Conservation (phyloP, 2,329 filamentous ascomycete genomes). For the Cercospora zeae-maydis region DNA sequence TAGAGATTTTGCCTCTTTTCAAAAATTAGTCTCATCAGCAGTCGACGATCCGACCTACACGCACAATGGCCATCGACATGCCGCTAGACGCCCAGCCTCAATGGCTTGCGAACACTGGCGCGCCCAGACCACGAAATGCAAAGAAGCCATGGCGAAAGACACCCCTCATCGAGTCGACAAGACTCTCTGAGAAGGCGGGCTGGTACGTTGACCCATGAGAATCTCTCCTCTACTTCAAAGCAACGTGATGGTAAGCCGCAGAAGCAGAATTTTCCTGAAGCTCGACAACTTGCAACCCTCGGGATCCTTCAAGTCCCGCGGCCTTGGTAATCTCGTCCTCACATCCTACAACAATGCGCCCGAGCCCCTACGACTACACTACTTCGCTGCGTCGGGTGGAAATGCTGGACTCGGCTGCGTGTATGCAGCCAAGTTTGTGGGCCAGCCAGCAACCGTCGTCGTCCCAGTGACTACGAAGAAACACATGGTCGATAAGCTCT, state of each 20-base stretch:
- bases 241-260: conserved; percentile 31
- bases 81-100: conserved; percentile 4
- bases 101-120: conserved; percentile 12
- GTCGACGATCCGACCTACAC: not conserved
- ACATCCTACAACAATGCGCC: conserved; percentile 30
- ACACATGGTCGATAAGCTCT: conserved; percentile 69
- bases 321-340: conserved; percentile 63
- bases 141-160: conserved; percentile 64
- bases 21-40: not conserved
- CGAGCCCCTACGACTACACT: conserved; percentile 48
- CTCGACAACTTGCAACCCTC: conserved; percentile 81
- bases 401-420: conserved; percentile 83
- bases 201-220: conserved; percentile 53
- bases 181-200: conserved; percentile 66
- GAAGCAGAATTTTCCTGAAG: conserved; percentile 75
- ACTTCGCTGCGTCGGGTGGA: conserved; percentile 77
- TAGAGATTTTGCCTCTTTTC: not conserved
- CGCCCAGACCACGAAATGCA: conserved; percentile 2
- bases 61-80: conserved; percentile 17
- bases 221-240: not conserved
- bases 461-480: conserved; percentile 64
- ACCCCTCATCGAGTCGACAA: conserved; percentile 63
- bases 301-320: conserved; percentile 80
- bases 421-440: conserved; percentile 63
- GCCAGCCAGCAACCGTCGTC: conserved; percentile 69